Conservation (phyloP, 2,329 filamentous ascomycete genomes). For the Eurotiales sp. region DNA sequence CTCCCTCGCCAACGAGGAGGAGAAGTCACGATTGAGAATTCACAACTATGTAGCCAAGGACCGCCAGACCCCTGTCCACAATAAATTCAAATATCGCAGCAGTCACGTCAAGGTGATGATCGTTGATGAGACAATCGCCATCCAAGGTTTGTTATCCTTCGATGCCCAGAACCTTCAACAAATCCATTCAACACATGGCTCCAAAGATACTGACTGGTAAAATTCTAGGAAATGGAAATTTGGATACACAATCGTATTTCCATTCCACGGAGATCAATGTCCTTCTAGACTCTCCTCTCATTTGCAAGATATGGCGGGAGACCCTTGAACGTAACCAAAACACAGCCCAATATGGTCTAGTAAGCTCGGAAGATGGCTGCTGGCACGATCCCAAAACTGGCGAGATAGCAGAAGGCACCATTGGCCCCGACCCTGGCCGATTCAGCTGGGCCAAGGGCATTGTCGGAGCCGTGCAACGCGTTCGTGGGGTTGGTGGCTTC, state of each 20-base stretch:
- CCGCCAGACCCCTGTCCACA: conserved; percentile 63
- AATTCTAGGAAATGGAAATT: conserved; percentile 61
- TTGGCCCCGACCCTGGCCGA: conserved; percentile 52
- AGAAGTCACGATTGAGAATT: conserved; percentile 54
- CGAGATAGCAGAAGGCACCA: conserved; percentile 46
- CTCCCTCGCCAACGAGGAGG: conserved; percentile 50
- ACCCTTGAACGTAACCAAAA: conserved; percentile 64
- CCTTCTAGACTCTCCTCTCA: conserved; percentile 61
- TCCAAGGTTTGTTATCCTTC: conserved; percentile 49
- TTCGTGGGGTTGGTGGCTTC: conserved; percentile 56
- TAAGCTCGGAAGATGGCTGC: conserved; percentile 54
- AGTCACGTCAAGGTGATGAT: conserved; percentile 79
- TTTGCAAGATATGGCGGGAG: conserved; percentile 63
- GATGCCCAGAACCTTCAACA: not conserved
- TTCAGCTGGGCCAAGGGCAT: conserved; percentile 59
- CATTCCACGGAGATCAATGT: conserved; percentile 76
- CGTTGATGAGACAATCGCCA: conserved; percentile 63
- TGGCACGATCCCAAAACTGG: conserved; percentile 56
- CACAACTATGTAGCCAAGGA: conserved; percentile 73
- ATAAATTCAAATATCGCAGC: conserved; percentile 60
- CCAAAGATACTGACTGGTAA: not conserved
- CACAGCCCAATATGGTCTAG: conserved; percentile 56
- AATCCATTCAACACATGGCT: not conserved
- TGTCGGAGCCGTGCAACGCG: conserved; percentile 55
- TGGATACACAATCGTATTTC: conserved; percentile 77